These are phyloP conservation scores for Malassezia caprae DNA, from an alignment of 1,284 basidiomycete genomes.

Conservation along the genomic window DNA sequence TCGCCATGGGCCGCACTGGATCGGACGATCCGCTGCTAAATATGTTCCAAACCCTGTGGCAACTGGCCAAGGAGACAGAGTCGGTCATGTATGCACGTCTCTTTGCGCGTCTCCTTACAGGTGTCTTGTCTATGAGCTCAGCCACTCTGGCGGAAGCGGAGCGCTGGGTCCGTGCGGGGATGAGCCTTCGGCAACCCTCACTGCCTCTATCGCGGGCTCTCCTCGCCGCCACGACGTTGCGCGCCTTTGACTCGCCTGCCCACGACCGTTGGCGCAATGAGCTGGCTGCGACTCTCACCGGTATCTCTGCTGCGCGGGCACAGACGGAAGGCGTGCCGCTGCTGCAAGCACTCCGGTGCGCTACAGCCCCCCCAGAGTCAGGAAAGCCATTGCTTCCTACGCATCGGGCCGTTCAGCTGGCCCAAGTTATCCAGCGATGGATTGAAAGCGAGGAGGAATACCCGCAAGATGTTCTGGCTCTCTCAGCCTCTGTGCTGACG, in stretches of 20 bases:
- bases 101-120: constrained; percentile 34
- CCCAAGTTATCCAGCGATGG: constrained; percentile 78
- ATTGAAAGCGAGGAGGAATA: constrained; percentile 64
- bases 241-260: constrained; percentile 49
- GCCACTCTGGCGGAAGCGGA: constrained; percentile 26
- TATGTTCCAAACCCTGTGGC: neutral
- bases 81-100: constrained; percentile 19
- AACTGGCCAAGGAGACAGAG: neutral
- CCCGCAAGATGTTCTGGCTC: constrained; percentile 61
- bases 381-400: constrained; percentile 71
- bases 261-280: constrained; percentile 81
- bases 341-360: constrained; percentile 63
- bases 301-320: constrained; percentile 59
- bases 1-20: neutral
- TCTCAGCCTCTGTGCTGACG: constrained; percentile 64
- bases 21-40: neutral
- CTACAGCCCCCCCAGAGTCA: constrained; percentile 68
- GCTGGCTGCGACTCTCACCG: constrained; percentile 67
- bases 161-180: constrained; percentile 33
- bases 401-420: constrained; percentile 74
- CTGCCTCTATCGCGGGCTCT: neutral
- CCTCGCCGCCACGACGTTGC: constrained; percentile 3
- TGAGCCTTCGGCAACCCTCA: constrained; percentile 20
- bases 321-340: constrained; percentile 61
- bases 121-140: constrained; percentile 33